phyloP scores from a whole-genome alignment of 768 basidiomycete genomes.

The Kwoniella sp. region DNA sequence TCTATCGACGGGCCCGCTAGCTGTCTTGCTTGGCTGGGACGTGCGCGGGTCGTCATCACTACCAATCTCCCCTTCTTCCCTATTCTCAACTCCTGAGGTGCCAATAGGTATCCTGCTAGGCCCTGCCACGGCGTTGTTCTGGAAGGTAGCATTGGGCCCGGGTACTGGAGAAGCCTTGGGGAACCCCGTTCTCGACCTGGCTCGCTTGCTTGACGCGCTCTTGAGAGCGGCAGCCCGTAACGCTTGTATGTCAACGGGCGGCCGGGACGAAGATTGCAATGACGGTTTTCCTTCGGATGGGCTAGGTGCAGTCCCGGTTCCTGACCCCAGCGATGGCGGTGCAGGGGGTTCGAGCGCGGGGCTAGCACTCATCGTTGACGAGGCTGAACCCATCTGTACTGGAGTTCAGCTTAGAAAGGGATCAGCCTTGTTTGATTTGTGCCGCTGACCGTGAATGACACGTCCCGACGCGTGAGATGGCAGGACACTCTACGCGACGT shows the following conservation, averaged over 20 bases:
- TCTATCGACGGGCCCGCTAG: too few relatives aligned
- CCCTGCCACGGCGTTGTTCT: neutral
- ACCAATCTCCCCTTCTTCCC: constrained; percentile 44
- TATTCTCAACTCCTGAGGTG: constrained; percentile 13
- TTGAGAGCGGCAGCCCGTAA: constrained; percentile 1
- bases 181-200: neutral
- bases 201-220: neutral
- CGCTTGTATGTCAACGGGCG: neutral
- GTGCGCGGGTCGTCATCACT: constrained; percentile 27
- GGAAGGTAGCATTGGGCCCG: too few relatives aligned
- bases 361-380: constrained; percentile 27
- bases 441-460: too few relatives aligned
- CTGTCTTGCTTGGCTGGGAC: too few relatives aligned
- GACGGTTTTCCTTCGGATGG: neutral
- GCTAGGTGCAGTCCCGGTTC: too few relatives aligned
- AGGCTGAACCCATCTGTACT: constrained; percentile 26
- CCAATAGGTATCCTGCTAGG: neutral
- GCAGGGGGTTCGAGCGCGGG: constrained; percentile 11
- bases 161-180: neutral
- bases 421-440: too few relatives aligned
- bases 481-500: too few relatives aligned
- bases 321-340: too few relatives aligned
- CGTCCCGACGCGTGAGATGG: too few relatives aligned
- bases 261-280: too few relatives aligned
- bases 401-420: too few relatives aligned